Evolutionary conservation across 2,329 filamentous ascomycete species (phyloP).

Genomic region (Clonostachys solani): DNA sequence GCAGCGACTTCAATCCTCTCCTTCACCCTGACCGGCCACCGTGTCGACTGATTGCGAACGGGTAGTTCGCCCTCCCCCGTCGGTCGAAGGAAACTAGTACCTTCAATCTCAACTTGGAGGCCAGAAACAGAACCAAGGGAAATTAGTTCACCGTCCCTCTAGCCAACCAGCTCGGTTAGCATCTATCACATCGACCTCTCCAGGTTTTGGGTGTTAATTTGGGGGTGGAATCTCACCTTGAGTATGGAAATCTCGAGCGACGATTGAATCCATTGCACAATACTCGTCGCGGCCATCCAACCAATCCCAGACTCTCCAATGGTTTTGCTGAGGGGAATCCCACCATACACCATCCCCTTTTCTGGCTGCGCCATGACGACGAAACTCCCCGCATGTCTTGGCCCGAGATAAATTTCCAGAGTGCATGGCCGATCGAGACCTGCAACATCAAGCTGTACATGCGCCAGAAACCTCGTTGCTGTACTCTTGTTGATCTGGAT

Average conservation of each 20-base stretch:
- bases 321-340: slow-evolving; percentile 48
- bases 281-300: slow-evolving; percentile 8
- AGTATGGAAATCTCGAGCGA: slow-evolving; percentile 23
- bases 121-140: no score
- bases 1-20: no score
- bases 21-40: no score
- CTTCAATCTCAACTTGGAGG: no score
- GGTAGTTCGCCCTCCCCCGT: no score
- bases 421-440: slow-evolving; percentile 27
- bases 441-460: slow-evolving; percentile 23
- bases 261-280: slow-evolving; percentile 15
- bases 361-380: slow-evolving; percentile 28
- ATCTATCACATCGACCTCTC: no score
- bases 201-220: no score
- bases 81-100: no score
- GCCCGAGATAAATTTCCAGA: slow-evolving; percentile 25
- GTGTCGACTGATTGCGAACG: no score
- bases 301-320: slow-evolving; percentile 57
- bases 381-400: slow-evolving; percentile 22
- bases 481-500: slow-evolving; percentile 5
- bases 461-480: slow-evolving; percentile 26
- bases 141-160: no score
- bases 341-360: slow-evolving; percentile 21
- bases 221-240: slow-evolving; percentile 13
- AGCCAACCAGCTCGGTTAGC: no score